phyloP scores from a whole-genome alignment of 139 green algal species.

The Micromonas pusilla region DNA sequence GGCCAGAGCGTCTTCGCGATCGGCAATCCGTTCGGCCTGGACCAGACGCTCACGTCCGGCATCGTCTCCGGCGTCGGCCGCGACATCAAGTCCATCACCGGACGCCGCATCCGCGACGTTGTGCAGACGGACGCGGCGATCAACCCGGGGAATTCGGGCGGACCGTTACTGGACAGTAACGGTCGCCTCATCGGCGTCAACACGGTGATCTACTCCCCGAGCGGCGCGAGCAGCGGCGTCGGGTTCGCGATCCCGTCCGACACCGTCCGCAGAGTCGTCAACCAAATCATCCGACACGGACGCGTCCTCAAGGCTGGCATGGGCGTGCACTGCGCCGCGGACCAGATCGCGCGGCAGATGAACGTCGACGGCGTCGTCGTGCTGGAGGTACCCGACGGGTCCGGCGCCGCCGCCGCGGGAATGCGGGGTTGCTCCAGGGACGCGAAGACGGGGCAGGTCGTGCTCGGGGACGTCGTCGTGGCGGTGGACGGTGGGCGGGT shows the following conservation, averaged over 20 bases:
- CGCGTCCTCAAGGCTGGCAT: conserved; percentile 42
- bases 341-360: conserved; percentile 40
- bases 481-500: neutral
- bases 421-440: neutral
- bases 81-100: conserved; percentile 54
- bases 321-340: conserved; percentile 47
- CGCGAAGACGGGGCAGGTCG: neutral
- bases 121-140: conserved; percentile 55
- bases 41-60: conserved; percentile 50
- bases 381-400: conserved; percentile 35
- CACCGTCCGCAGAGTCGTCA: conserved; percentile 43
- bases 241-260: conserved; percentile 51
- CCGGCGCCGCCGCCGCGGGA: conserved; percentile 39
- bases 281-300: conserved; percentile 48
- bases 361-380: conserved; percentile 48
- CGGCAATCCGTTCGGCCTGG: conserved; percentile 46
- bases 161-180: conserved; percentile 40
- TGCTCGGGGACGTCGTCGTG: conserved; percentile 4
- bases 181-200: conserved; percentile 50
- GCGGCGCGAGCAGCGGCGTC: conserved; percentile 38
- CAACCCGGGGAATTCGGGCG: conserved; percentile 51
- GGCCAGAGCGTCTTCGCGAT: conserved; percentile 50
- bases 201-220: conserved; percentile 48
- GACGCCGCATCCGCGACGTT: conserved; percentile 67
- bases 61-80: conserved; percentile 45